These are phyloP conservation scores for Escovopsis weberi DNA, from an alignment of 2,329 filamentous ascomycete species.

Conservation along the genomic window DNA sequence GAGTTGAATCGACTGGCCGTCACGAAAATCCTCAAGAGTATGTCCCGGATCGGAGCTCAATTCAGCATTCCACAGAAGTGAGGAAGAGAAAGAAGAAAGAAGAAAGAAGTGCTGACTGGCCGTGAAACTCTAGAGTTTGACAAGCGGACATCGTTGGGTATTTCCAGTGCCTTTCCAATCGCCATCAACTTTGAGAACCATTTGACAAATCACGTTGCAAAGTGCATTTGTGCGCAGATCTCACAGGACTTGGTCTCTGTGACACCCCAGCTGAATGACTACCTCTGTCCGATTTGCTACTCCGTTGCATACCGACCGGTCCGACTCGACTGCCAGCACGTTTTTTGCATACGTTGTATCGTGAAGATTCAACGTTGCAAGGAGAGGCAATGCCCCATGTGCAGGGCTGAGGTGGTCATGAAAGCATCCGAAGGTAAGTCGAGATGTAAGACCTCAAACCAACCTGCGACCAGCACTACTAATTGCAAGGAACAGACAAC, in stretches of 20 bases:
- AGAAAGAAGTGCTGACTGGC: background rate
- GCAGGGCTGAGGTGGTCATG: slow-evolving; percentile 57
- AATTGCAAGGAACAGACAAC: slow-evolving; percentile 33
- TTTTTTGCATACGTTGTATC: slow-evolving; percentile 75
- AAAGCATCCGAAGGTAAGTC: slow-evolving; percentile 48
- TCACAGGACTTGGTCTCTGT: slow-evolving; percentile 56
- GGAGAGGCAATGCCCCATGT: slow-evolving; percentile 60
- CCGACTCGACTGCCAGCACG: slow-evolving; percentile 57
- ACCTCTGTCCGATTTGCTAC: slow-evolving; percentile 68
- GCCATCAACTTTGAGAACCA: slow-evolving; percentile 44
- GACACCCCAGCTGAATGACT: slow-evolving; percentile 74
- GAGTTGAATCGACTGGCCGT: slow-evolving; percentile 70
- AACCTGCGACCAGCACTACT: background rate
- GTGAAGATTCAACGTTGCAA: slow-evolving; percentile 62
- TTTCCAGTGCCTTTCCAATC: slow-evolving; percentile 46
- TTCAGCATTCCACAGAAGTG: too few species aligned
- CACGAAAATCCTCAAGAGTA: slow-evolving; percentile 74
- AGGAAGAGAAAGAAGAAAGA: too few species aligned
- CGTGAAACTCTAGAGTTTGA: slow-evolving; percentile 54
- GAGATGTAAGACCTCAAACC: background rate
- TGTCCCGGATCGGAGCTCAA: slow-evolving; percentile 8
- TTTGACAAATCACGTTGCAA: slow-evolving; percentile 53
- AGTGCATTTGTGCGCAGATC: slow-evolving; percentile 61
- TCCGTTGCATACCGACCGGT: slow-evolving; percentile 70
- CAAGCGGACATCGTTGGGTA: slow-evolving; percentile 64